Evolutionary conservation across 768 basidiomycete species (phyloP).

Genomic region (Tulasnella sp.): DNA sequence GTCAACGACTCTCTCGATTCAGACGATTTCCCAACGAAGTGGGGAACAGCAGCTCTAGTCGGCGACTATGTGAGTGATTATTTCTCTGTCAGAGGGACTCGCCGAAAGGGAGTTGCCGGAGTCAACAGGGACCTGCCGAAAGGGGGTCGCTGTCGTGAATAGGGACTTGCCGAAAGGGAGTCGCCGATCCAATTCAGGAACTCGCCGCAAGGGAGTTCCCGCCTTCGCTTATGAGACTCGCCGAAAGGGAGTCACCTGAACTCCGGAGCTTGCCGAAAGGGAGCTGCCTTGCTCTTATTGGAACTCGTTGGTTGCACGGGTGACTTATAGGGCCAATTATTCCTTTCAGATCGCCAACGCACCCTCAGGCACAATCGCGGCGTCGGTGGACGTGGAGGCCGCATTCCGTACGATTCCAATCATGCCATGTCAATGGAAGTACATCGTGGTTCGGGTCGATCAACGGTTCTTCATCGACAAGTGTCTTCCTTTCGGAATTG

Average conservation of each 20-base stretch:
- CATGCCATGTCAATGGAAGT: slow-evolving; percentile 1
- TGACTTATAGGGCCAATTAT: not conserved
- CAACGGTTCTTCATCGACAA: slow-evolving; percentile 19
- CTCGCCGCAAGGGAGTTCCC: too few species aligned
- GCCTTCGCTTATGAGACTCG: too few species aligned
- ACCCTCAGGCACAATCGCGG: slow-evolving; percentile 20
- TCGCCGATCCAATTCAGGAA: too few species aligned
- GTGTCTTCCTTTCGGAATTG: slow-evolving; percentile 18
- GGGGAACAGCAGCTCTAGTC: not conserved
- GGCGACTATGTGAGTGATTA: slow-evolving; percentile 1
- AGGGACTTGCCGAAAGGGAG: too few species aligned
- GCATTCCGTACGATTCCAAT: slow-evolving; percentile 13
- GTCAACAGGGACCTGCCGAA: too few species aligned
- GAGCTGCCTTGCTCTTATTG: too few species aligned
- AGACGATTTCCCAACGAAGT: slow-evolving; percentile 9
- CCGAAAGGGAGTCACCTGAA: too few species aligned
- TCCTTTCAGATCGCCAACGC: slow-evolving; percentile 18
- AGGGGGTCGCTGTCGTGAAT: too few species aligned
- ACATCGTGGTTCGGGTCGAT: not conserved
- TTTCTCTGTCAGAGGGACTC: not conserved
- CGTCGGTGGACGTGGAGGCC: slow-evolving; percentile 17
- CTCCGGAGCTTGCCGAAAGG: too few species aligned
- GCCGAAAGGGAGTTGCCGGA: not conserved
- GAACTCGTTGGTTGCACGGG: too few species aligned
- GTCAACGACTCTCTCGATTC: slow-evolving; percentile 6